Evolutionary conservation across 2,329 filamentous ascomycete species (phyloP).

Genomic region (Neobulgaria alba): DNA sequence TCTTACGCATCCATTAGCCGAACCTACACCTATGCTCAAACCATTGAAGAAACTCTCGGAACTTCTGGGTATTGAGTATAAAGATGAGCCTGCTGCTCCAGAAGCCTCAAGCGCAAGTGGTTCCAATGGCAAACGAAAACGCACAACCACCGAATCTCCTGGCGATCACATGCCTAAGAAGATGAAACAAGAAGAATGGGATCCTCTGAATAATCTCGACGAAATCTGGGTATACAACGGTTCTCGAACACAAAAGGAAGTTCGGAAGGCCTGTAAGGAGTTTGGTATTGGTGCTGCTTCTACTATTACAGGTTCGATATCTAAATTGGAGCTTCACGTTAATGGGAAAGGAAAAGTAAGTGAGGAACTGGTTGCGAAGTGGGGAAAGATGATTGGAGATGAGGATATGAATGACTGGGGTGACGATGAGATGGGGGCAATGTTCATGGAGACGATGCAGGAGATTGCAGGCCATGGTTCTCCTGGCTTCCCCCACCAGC

Average conservation of each 20-base stretch:
- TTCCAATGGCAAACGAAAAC: conserved; percentile 13
- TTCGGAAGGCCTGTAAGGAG: conserved; percentile 15
- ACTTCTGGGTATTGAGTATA: conserved; percentile 5
- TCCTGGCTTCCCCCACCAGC: no score
- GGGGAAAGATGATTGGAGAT: conserved; percentile 12
- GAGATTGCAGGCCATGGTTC: no score
- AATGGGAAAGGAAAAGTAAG: conserved; percentile 10
- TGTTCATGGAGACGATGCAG: no score
- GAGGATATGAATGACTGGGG: neutral
- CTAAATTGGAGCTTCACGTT: conserved; percentile 13
- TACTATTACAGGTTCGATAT: conserved; percentile 13
- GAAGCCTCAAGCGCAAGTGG: neutral
- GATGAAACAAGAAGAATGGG: conserved; percentile 3
- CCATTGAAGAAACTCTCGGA: conserved; percentile 10
- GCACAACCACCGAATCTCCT: neutral
- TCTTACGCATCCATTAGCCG: neutral
- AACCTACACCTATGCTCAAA: conserved; percentile 3
- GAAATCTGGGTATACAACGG: conserved; percentile 14
- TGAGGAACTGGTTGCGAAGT: conserved; percentile 6
- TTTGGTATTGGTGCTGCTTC: conserved; percentile 11
- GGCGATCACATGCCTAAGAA: conserved; percentile 4
- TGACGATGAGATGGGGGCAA: no score
- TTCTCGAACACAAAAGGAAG: conserved; percentile 9
- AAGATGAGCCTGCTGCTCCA: conserved; percentile 1
- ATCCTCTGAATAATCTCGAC: neutral